Evolutionary conservation across 2,329 filamentous ascomycete species (phyloP), one percentile per base, ranked within the genome.

Genomic region (Pseudogymnoascus pannorum): DNA sequence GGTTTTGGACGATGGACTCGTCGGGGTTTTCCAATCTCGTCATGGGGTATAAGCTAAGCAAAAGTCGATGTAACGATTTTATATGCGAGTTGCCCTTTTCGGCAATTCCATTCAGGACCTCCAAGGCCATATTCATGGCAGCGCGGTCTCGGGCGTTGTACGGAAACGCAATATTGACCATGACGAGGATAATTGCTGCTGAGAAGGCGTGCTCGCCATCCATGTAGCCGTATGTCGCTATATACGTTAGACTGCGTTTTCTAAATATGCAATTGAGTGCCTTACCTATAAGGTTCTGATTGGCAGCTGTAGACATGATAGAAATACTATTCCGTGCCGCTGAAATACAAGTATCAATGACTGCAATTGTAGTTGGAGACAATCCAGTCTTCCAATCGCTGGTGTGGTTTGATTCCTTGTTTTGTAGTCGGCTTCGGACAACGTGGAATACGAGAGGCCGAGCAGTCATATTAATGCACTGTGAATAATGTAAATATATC

Each of bases 401-500:
- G 22, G 75, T 71, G 9, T 73, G 72, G 9, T 70, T 70, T 11
- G 65, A 65, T 7, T 70, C 70, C 8, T 70, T 69, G 14, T 64
- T 66, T 57, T 75, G 72, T 0, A 82, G 71, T 3, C 79, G 75
- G 44, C 75, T 74, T 67, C 81, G 78, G 6, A 82, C 78, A 2
- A 83, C 76, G 64, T 81, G 77, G 63, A 82, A 81, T 0, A 84
- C 73, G 22, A 83, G 70, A 1, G 81, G 81, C 4, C 81, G 72
- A 0, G 77, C 78, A 0, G 80, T 81, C 80, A 84, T 83, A 65
- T 82, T 82, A 66, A 83, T 77, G 66, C 81, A 83, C 44, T 82
- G 80, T 63, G 82, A 82, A 65, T 82, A 83, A 64, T 84, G 81
- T 20, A 81, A 69, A 60, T 80, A 77, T 3, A 78, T 79, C 1